Evolutionary conservation across 116 monocot genomes (phyloP).

Genomic region (Papilionanthe hybrid): DNA sequence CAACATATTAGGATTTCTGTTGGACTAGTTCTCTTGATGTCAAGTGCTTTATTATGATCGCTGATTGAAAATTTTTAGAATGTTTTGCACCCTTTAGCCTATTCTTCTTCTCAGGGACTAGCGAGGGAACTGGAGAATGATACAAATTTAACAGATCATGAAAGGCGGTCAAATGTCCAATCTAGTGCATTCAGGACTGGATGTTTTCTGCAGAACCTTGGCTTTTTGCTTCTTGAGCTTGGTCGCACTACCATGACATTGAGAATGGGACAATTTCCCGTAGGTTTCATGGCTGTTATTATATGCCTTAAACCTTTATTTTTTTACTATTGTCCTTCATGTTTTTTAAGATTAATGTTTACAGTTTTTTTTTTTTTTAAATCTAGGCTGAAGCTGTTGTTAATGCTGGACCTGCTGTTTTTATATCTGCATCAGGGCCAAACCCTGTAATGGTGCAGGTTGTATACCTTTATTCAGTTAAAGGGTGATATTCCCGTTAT

Average conservation of each 20-base stretch:
- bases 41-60: neutral
- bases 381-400: constrained; percentile 75
- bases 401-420: constrained; percentile 93
- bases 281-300: constrained; percentile 28
- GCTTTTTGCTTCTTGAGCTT: constrained; percentile 86
- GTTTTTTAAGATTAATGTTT: neutral
- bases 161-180: constrained; percentile 47
- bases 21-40: neutral
- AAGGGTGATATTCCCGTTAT: neutral
- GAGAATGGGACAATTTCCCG: constrained; percentile 75
- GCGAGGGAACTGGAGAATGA: constrained; percentile 58
- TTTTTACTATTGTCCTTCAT: neutral
- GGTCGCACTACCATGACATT: constrained; percentile 91
- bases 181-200: constrained; percentile 65
- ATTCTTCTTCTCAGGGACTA: constrained; percentile 44
- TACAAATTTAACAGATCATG: constrained; percentile 35
- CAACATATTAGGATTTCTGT: neutral
- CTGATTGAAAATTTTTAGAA: neutral
- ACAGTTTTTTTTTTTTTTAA: constrained; percentile 2
- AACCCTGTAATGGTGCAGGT: constrained; percentile 99
- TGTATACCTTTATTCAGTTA: constrained; percentile 3
- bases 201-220: constrained; percentile 66
- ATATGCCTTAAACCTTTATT: constrained; percentile 3
- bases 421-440: constrained; percentile 74
- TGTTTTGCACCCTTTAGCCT: neutral